A percentile compares a stretch with the other conserved stretches of the same genome.
Evolutionary conservation across 2,329 filamentous ascomycete species (phyloP).

Genomic region (Emmonsiellopsis sp.): DNA sequence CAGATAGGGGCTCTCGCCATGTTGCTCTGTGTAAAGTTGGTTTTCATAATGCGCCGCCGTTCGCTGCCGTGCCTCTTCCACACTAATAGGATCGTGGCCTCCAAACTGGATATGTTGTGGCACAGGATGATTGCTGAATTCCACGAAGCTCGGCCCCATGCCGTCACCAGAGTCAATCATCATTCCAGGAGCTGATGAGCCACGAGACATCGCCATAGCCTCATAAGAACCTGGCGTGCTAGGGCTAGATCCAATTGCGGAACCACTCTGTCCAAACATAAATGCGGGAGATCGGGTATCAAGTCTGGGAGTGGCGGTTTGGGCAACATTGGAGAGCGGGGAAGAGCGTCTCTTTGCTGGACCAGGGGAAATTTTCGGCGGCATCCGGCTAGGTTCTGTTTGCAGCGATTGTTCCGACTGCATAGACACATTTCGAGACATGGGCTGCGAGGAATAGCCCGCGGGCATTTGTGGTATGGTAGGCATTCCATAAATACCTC

Average conservation of each 20-base stretch:
- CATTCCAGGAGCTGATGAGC: constrained; percentile 17
- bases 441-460: constrained; percentile 21
- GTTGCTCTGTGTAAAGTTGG: not conserved
- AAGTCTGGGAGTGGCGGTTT: not conserved
- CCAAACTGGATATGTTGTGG: constrained; percentile 17
- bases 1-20: not conserved
- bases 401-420: constrained; percentile 17
- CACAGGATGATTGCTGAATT: constrained; percentile 8
- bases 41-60: constrained; percentile 9
- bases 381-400: constrained; percentile 13
- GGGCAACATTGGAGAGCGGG: not conserved
- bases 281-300: constrained; percentile 2
- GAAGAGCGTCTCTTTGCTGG: not conserved
- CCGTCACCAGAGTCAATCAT: constrained; percentile 15
- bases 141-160: constrained; percentile 9
- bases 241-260: constrained; percentile 6
- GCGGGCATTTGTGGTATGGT: constrained; percentile 6
- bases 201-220: constrained; percentile 12
- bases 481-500: constrained; percentile 1
- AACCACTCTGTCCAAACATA: constrained; percentile 5
- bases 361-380: constrained; percentile 7
- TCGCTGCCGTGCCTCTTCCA: constrained; percentile 14
- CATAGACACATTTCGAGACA: constrained; percentile 19
- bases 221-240: constrained; percentile 9
- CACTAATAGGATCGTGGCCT: constrained; percentile 13